Evolutionary conservation across 805 yeast genomes (phyloP), one percentile per base, ranked within the genome.

Genomic region (Huiozyma naganishii): DNA sequence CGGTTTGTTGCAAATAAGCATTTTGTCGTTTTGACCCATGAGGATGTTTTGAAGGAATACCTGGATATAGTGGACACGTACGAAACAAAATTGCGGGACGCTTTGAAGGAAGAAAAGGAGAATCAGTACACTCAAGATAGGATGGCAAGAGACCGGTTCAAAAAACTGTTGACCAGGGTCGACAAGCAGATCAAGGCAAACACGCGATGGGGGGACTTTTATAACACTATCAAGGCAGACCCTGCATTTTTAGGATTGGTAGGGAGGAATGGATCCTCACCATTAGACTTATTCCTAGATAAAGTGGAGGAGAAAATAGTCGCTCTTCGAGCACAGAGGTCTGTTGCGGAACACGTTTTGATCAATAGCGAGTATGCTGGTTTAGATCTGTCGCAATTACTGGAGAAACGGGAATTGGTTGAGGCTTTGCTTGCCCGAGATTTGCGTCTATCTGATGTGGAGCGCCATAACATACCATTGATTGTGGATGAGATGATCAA

Each of bases 231-330:
- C 1, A 75, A 75, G 46, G 72, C 74, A 30, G 82, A 80, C 47
- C 68, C 67, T 39, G 64, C 76, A 11, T 87, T 82, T 54, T 53
- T 74, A 11, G 76, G 71, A 23, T 49, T 87, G 33, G 69, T 87
- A 45, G 95, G 94, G 0, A 71, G 88, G 43, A 69, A 74, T 38
- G 95, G 95, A 0, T 86, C 95, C 0, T 72, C 79, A 1, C 82
- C 95, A 0, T 55, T 80, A 36, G 95, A 87, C 49, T 61, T 84
- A 36, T 87, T 82, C 58, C 74, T 85, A 75, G 95, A 88, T 58
- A 53, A 73, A 0, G 70, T 82, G 3, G 88, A 82, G 51, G 80
- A 76, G 44, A 78, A 76, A 52, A 70, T 72, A 32, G 73, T 78
- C 43, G 54, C 69, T 1, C 56, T 83, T 38, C 73, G 71, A 46